Conservation (phyloP, 495 filamentous ascomycete species). For the Penicillium paxilli region DNA sequence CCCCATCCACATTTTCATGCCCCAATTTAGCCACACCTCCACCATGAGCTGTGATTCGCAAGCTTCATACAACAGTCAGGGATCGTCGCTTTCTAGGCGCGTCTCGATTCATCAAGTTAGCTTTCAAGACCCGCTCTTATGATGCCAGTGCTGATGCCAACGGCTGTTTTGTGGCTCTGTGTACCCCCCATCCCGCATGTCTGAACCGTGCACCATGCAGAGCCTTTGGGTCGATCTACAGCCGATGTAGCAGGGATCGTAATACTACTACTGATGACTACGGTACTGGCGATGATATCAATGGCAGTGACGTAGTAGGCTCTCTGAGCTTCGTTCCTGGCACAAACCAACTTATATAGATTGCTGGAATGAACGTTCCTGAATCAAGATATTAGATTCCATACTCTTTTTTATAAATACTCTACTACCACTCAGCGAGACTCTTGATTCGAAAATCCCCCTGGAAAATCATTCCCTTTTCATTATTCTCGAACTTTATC, state of each 20-base stretch:
- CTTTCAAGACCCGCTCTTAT: conserved; percentile 17
- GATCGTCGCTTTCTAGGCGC: conserved; percentile 11
- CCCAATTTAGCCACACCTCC: conserved; percentile 12
- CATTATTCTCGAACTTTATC: conserved; percentile 9
- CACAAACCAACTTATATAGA: conserved; percentile 10
- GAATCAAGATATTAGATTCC: conserved; percentile 20
- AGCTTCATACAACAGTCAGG: not conserved
- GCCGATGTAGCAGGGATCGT: conserved; percentile 9
- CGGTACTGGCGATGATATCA: conserved; percentile 22
- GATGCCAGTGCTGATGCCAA: conserved; percentile 12
- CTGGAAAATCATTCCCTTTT: not conserved
- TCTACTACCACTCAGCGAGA: not conserved
- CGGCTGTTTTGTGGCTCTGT: conserved; percentile 13
- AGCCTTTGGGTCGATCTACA: conserved; percentile 13
- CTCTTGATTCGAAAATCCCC: not conserved
- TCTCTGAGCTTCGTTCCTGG: conserved; percentile 10
- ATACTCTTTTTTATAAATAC: conserved; percentile 2
- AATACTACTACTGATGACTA: not conserved
- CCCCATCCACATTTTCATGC: conserved; percentile 1
- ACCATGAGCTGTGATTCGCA: conserved; percentile 13
- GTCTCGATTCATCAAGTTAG: conserved; percentile 4
- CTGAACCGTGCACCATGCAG: conserved; percentile 20
- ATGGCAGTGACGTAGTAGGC: conserved; percentile 23
- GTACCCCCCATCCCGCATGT: conserved; percentile 2
- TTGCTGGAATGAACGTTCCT: not conserved